Evolutionary conservation across 352 stramenopile species (phyloP).

Genomic region (Phytophthora foliorum): DNA sequence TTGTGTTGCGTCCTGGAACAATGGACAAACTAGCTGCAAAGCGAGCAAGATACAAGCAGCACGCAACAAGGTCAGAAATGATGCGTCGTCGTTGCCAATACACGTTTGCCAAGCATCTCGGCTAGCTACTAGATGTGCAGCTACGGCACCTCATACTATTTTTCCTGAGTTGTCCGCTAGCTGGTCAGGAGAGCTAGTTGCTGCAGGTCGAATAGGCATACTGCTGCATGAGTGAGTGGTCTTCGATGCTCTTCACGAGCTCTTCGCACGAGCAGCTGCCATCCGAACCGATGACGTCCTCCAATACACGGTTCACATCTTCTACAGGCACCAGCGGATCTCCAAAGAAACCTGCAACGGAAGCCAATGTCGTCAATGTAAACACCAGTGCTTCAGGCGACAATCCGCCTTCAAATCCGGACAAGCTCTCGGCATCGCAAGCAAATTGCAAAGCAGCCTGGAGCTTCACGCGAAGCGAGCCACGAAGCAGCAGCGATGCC

Average conservation of each 20-base stretch:
- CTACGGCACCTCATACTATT: too few relatives aligned
- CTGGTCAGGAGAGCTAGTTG: too few relatives aligned
- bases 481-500: constrained; percentile 50
- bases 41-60: constrained; percentile 20
- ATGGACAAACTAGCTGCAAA: constrained; percentile 40
- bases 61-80: constrained; percentile 57
- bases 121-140: not conserved
- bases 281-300: constrained; percentile 12
- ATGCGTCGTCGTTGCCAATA: constrained; percentile 66
- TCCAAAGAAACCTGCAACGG: constrained; percentile 64
- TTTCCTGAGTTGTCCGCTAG: too few relatives aligned
- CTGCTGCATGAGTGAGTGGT: constrained; percentile 55
- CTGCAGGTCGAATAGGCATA: constrained; percentile 36
- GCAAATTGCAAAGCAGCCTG: constrained; percentile 46
- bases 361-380: constrained; percentile 53
- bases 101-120: constrained; percentile 47
- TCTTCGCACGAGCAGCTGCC: constrained; percentile 22
- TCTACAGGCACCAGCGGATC: constrained; percentile 52
- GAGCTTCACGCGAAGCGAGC: constrained; percentile 52
- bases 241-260: constrained; percentile 37
- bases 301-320: constrained; percentile 38
- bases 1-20: constrained; percentile 42
- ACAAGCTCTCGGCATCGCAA: constrained; percentile 5
- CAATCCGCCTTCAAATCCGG: constrained; percentile 3
- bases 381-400: constrained; percentile 52